phyloP scores from a whole-genome alignment of 2,329 filamentous ascomycete species.

The Ophiosphaerella narmari region DNA sequence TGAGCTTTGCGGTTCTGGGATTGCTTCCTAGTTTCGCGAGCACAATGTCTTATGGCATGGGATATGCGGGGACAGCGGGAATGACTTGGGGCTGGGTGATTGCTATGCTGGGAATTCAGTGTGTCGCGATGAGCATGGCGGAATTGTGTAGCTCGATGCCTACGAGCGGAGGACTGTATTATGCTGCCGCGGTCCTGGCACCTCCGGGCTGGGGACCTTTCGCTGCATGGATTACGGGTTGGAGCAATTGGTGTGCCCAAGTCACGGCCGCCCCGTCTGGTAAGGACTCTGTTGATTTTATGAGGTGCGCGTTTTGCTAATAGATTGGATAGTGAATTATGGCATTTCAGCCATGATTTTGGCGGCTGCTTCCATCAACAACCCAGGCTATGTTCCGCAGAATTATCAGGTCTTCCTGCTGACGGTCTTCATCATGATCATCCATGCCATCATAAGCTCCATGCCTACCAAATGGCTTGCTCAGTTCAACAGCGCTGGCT shows the following conservation, averaged over 20 bases:
- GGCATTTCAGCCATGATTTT: conserved; percentile 72
- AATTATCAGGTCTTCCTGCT: conserved; percentile 72
- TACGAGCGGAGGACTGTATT: conserved; percentile 73
- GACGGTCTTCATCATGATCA: conserved; percentile 68
- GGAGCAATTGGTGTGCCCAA: conserved; percentile 72
- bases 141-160: conserved; percentile 76
- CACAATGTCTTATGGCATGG: conserved; percentile 72
- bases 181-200: conserved; percentile 72
- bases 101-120: conserved; percentile 73
- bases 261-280: conserved; percentile 66
- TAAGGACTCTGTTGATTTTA: conserved; percentile 11
- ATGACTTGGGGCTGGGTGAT: conserved; percentile 78
- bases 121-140: conserved; percentile 67
- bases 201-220: conserved; percentile 68
- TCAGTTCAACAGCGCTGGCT: conserved; percentile 70
- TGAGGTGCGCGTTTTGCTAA: conserved; percentile 6
- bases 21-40: conserved; percentile 72
- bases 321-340: conserved; percentile 60
- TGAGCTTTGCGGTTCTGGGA: conserved; percentile 74
- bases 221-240: conserved; percentile 70
- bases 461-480: conserved; percentile 74
- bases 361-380: conserved; percentile 69
- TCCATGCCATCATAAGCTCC: conserved; percentile 69
- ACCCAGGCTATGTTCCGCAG: conserved; percentile 67
- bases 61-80: conserved; percentile 52